A percentile compares a stretch with the other conserved stretches of the same genome.
These are phyloP conservation scores for Juglanconis sp. DNA, from an alignment of 2,329 filamentous ascomycete species.

Conservation along the genomic window DNA sequence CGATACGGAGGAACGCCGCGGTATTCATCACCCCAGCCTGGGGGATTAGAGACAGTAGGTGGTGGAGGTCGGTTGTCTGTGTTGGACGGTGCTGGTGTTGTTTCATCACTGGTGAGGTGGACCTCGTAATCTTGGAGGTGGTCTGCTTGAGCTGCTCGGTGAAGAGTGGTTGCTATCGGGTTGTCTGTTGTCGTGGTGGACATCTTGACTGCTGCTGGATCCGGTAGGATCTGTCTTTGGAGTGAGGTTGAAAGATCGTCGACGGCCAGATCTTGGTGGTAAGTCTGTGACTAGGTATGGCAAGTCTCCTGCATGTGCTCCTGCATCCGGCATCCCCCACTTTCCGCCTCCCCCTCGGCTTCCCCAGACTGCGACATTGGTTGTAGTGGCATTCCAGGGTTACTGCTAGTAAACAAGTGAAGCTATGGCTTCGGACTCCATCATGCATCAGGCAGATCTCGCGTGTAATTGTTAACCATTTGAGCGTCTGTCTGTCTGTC, in stretches of 20 bases:
- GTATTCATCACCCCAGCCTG: conserved; percentile 23
- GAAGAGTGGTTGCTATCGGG: conserved; percentile 21
- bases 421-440: background rate
- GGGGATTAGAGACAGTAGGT: conserved; percentile 22
- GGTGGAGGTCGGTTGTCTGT: conserved; percentile 20
- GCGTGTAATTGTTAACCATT: background rate
- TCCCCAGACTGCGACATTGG: background rate
- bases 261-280: background rate
- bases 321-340: background rate
- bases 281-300: background rate
- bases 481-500: too few relatives aligned
- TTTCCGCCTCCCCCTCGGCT: background rate
- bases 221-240: too few relatives aligned
- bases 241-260: too few relatives aligned
- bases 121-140: conserved; percentile 29
- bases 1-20: conserved; percentile 28
- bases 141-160: conserved; percentile 6
- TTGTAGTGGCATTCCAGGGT: too few relatives aligned
- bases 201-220: conserved; percentile 14
- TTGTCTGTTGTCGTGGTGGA: conserved; percentile 24
- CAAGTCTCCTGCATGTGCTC: too few relatives aligned
- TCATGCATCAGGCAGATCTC: background rate
- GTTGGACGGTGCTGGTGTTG: conserved; percentile 17
- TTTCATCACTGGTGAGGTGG: conserved; percentile 20
- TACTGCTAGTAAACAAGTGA: too few relatives aligned